phyloP scores from a whole-genome alignment of 2,329 filamentous ascomycete species.

The Microsporum audouinii region DNA sequence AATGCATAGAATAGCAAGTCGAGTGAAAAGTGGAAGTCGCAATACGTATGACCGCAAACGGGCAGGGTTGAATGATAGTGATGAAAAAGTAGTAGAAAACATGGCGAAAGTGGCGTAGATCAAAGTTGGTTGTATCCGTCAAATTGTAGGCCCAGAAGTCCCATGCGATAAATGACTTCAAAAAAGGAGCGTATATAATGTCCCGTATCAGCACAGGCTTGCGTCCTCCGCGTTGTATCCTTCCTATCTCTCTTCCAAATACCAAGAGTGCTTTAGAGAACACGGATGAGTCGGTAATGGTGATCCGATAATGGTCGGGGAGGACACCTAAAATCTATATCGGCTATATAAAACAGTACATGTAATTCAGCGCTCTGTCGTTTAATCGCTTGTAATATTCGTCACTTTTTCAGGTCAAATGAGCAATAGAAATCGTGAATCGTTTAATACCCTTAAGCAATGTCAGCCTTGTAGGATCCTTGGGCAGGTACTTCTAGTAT shows the following conservation, averaged over 20 bases:
- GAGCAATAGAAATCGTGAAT: background rate
- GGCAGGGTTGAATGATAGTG: slow-evolving; percentile 55
- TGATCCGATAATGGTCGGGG: background rate
- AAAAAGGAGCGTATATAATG: too few species aligned
- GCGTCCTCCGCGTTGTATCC: background rate
- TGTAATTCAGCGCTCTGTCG: background rate
- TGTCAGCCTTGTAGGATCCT: background rate
- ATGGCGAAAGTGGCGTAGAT: slow-evolving; percentile 8
- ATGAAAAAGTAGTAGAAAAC: slow-evolving; percentile 29
- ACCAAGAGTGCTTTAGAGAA: background rate
- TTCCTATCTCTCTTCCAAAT: background rate
- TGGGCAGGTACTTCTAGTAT: background rate
- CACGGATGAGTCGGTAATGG: background rate
- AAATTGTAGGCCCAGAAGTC: background rate
- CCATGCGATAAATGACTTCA: background rate
- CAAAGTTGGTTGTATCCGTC: background rate
- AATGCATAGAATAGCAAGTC: slow-evolving; percentile 56
- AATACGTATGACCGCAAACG: slow-evolving; percentile 71
- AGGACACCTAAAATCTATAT: background rate
- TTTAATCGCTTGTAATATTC: background rate
- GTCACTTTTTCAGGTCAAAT: background rate
- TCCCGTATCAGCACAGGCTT: too few species aligned
- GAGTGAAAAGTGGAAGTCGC: slow-evolving; percentile 79
- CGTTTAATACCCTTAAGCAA: background rate
- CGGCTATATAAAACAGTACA: background rate